phyloP scores from a whole-genome alignment of 495 filamentous ascomycete genomes.

The Podospora pseudoanserina region DNA sequence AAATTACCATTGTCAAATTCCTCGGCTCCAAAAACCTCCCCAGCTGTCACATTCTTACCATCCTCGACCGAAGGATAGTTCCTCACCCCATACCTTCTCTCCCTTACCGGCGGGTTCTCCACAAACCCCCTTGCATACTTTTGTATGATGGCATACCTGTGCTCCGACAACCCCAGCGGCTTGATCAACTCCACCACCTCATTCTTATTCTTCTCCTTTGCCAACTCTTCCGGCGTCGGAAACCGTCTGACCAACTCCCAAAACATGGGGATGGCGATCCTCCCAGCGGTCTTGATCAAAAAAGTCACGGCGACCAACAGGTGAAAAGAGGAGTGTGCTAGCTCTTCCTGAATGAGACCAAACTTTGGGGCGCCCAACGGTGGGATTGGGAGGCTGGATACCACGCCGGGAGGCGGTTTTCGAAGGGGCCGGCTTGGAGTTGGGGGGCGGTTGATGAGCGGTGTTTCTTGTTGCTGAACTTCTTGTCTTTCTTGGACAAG shows the following conservation, averaged over 20 bases:
- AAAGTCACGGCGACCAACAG: constrained; percentile 76
- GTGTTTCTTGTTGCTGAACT: background rate
- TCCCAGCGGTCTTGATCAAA: constrained; percentile 74
- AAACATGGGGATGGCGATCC: constrained; percentile 73
- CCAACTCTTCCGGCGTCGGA: constrained; percentile 63
- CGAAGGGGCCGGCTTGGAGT: constrained; percentile 9
- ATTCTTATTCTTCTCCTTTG: constrained; percentile 46
- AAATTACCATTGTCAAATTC: constrained; percentile 15
- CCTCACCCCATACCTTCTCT: constrained; percentile 58
- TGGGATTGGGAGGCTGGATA: constrained; percentile 69
- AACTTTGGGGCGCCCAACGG: constrained; percentile 59
- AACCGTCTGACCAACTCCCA: constrained; percentile 62
- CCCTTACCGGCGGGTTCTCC: constrained; percentile 55
- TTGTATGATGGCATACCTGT: constrained; percentile 50
- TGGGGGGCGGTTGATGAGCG: constrained; percentile 11
- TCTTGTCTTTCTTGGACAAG: background rate
- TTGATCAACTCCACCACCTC: constrained; percentile 62
- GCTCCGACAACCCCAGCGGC: constrained; percentile 68
- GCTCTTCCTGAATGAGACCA: constrained; percentile 79
- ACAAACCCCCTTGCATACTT: constrained; percentile 70
- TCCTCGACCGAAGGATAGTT: constrained; percentile 62
- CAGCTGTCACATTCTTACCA: constrained; percentile 50
- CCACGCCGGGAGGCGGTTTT: constrained; percentile 39
- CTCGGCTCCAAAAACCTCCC: constrained; percentile 42
- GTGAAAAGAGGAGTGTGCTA: constrained; percentile 65